Evolutionary conservation across 345 rosid species (phyloP).

Genomic region (Conringia planisiliqua): DNA sequence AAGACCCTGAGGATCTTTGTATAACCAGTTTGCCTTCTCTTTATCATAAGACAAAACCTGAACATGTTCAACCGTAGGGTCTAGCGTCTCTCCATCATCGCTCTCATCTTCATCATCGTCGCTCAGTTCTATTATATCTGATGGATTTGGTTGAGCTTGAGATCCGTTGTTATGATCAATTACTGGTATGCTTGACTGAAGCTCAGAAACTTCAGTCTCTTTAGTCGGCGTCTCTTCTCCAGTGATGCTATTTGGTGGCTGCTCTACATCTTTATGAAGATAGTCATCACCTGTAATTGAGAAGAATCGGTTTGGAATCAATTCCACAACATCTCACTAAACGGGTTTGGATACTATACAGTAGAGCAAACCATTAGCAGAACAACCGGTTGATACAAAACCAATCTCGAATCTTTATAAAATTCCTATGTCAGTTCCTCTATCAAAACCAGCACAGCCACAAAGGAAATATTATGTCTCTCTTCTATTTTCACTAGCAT

Average conservation of each 20-base stretch:
- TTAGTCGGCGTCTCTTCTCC: neutral
- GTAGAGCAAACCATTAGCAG: neutral
- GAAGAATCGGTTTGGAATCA: neutral
- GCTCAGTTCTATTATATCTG: conserved; percentile 55
- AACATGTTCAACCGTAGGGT: conserved; percentile 9
- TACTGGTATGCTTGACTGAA: neutral
- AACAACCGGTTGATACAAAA: neutral
- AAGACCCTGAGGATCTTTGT: conserved; percentile 60
- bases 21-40: conserved; percentile 49
- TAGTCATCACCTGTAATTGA: conserved; percentile 19
- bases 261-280: neutral
- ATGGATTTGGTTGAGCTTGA: conserved; percentile 17
- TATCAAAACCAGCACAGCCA: neutral
- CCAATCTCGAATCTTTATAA: neutral
- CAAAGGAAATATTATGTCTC: neutral
- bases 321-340: neutral
- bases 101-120: conserved; percentile 31
- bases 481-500: conserved; percentile 8
- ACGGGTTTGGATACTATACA: neutral
- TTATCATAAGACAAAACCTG: conserved; percentile 17
- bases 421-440: neutral
- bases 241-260: neutral
- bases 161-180: conserved; percentile 6
- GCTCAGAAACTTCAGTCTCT: conserved; percentile 10
- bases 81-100: conserved; percentile 32